These are phyloP conservation scores for Aspergillaceae sp. DNA, from an alignment of 2,329 filamentous ascomycete genomes.

Conservation along the genomic window DNA sequence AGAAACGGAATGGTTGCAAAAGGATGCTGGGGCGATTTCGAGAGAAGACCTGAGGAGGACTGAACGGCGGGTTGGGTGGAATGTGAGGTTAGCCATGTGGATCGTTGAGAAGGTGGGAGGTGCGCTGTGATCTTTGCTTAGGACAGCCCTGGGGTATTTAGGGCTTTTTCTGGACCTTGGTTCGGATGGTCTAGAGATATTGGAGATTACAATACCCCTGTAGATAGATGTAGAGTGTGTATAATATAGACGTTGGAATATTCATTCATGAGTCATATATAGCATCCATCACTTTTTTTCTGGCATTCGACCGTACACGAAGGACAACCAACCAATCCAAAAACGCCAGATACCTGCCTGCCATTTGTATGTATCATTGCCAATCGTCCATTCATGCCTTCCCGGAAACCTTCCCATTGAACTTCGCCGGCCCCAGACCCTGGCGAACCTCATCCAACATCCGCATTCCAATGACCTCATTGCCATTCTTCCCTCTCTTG, in stretches of 20 bases:
- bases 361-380: conserved; percentile 9
- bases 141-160: too few relatives aligned
- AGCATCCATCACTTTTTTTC: background rate
- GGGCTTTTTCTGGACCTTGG: too few relatives aligned
- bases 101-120: conserved; percentile 79
- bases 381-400: conserved; percentile 18
- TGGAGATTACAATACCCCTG: background rate
- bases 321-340: conserved; percentile 8
- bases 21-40: conserved; percentile 60
- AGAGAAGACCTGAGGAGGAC: conserved; percentile 70
- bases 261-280: background rate
- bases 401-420: conserved; percentile 34
- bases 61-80: conserved; percentile 75
- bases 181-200: too few relatives aligned
- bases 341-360: conserved; percentile 17
- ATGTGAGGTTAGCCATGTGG: conserved; percentile 88
- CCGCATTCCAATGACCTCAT: conserved; percentile 70
- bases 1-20: conserved; percentile 72
- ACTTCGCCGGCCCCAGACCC: conserved; percentile 66
- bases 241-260: background rate
- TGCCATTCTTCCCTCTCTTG: conserved; percentile 68
- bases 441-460: conserved; percentile 84
- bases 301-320: too few relatives aligned
- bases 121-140: conserved; percentile 52
- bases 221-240: background rate